Evolutionary conservation across 2,329 filamentous ascomycete genomes (phyloP).

Genomic region (Dactylellina haptotyla): DNA sequence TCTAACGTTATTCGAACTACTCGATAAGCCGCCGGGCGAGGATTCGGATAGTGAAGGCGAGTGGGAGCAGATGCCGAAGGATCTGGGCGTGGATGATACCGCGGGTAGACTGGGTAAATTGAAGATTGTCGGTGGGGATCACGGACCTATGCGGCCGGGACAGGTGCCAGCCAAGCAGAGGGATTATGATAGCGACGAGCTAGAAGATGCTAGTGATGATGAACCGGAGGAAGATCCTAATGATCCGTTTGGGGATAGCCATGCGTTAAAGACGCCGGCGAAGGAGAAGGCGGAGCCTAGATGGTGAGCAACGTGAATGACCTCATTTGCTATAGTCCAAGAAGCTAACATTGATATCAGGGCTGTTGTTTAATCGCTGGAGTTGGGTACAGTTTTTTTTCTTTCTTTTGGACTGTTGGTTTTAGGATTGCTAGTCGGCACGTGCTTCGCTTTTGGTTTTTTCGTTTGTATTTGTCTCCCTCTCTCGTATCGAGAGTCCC

Average conservation of each 20-base stretch:
- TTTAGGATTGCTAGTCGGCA: too few relatives aligned
- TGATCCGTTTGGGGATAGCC: conserved; percentile 85
- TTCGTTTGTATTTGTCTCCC: too few relatives aligned
- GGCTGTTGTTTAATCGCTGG: not conserved
- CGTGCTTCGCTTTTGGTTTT: too few relatives aligned
- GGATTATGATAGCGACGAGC: conserved; percentile 68
- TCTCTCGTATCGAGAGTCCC: too few relatives aligned
- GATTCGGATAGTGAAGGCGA: conserved; percentile 74
- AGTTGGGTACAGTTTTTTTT: too few relatives aligned
- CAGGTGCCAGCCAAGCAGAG: conserved; percentile 58
- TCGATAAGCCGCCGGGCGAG: conserved; percentile 84
- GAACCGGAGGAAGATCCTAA: conserved; percentile 79
- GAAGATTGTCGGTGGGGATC: conserved; percentile 63
- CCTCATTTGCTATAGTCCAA: not conserved
- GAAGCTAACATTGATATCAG: not conserved
- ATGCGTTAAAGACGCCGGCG: conserved; percentile 71
- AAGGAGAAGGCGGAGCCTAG: conserved; percentile 62
- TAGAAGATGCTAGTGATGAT: conserved; percentile 62
- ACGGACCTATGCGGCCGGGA: conserved; percentile 59
- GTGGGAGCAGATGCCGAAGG: conserved; percentile 73
- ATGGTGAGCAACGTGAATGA: conserved; percentile 24
- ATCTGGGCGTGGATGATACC: conserved; percentile 62
- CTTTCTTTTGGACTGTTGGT: too few relatives aligned
- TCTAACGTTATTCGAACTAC: conserved; percentile 91
- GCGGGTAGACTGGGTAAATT: conserved; percentile 67